Evolutionary conservation across 164 flowering plant genomes (phyloP), one percentile per base, ranked within the genome.

Genomic region (Nelumbo lutea): DNA sequence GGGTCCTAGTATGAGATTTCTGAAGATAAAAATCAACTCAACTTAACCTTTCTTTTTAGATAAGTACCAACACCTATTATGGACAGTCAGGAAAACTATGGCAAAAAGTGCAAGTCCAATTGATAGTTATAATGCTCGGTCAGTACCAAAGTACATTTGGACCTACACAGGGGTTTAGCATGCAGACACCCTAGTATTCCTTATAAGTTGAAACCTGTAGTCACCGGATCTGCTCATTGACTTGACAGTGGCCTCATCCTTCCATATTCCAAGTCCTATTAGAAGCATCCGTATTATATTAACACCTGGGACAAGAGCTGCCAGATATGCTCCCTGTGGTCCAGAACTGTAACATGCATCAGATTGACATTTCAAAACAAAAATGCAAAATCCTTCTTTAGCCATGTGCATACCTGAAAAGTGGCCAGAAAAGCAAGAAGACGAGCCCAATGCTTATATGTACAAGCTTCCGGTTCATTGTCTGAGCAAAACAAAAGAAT

Each of bases 371-470:
- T 43, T 3, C 1, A 40, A 6, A 62, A 2, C 69, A 59, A 64
- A 38, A 53, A 5, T 60, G 15, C 10, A 43, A 57, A 47, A 65
- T 56, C 42, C 3, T 58, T 46, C 43, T 50, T 42, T 39, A 50
- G 70, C 48, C 15, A 41, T 15, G 15, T 38, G 50, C 15, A 68
- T 86, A 91, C 98, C 97, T 88, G 91, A 91, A 94, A 50, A 94
- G 42, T 27, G 98, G 98, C 98, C 97, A 94, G 83, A 88, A 87
- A 60, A 91, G 91, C 91, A 94, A 87, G 84, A 94, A 90, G 60
- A 80, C 91, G 60, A 91, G 82, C 42, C 98, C 98, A 69, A 91
- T 66, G 73, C 89, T 91, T 62, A 88, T 72, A 80, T 94, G 97
- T 67, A 90, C 96, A 68, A 90, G 86, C 85, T 93, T 93, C 80